Base-by-base conservation (phyloP, 352 stramenopile species). In the Thraustochytrium striatum region DNA sequence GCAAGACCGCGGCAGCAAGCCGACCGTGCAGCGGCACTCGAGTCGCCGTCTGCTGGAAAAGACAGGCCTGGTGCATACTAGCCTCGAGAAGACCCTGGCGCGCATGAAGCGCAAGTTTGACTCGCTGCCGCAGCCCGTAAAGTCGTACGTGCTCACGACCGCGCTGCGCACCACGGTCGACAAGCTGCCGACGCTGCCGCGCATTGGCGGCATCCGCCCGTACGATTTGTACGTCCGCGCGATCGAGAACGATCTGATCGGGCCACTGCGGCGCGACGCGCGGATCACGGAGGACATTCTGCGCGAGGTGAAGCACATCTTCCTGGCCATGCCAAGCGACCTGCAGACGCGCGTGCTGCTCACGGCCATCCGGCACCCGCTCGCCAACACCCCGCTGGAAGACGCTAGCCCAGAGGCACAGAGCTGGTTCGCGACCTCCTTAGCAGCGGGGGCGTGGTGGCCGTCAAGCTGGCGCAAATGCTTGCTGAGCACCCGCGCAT, bases 171-270 rank as follows among this genome's bases (percentile, higher is more conserved):
- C 70, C 70, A 75, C 70, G 25, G 57, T 80, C 28, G 32, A 8
- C 35, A 80, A 69, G 30, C 57, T 80, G 52, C 55, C 19, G 11
- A 57, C 79, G 32, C 50, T 80, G 58, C 58, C 70, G 8, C 58
- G 55, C 16, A 32, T 72, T 9, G 70, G 58, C 11, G 41, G 47
- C 35, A 35, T 80, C 21, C 43, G 28, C 0, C 70, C 70, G n/a
- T 72, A 80, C n/a, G 58, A 80, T n/a, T 35, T 80, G 19, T 80
- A 80, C 47, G 70, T 72, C 11, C 36, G 55, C 19, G 70, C 70
- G 19, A 75, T 80, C 32, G 70, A 80, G 41, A 75, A 80, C 25
- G 70, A 75, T n/a, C 70, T 80, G n/a, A 80, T 80, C 28, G 58
- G 58, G 19, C 58, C 70, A 9, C 57, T 80, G 55, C 55, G 70